phyloP scores from a whole-genome alignment of 108 stramenopile species.

The Pelagomonas calceolata region DNA sequence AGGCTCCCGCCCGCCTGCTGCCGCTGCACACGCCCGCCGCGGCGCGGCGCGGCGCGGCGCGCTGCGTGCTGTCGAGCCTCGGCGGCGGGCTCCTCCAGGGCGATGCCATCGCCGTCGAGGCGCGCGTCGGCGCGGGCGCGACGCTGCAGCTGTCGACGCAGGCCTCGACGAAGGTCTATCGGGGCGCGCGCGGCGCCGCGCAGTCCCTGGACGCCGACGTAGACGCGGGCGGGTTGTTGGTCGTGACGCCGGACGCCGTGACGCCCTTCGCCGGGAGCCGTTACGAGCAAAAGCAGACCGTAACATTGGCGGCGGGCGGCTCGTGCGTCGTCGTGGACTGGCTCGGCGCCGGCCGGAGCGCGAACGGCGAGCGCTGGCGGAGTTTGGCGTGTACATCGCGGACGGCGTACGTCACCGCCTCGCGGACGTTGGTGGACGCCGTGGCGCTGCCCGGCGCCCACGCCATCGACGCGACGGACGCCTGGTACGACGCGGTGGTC shows the following conservation, averaged over 20 bases:
- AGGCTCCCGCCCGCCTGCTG: background rate
- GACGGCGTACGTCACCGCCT: background rate
- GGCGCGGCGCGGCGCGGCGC: background rate
- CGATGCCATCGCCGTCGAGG: background rate
- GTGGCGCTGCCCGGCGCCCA: background rate
- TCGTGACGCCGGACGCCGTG: background rate
- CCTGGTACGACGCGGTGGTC: background rate
- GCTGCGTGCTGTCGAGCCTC: background rate
- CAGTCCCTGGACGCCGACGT: background rate
- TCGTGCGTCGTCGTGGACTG: background rate
- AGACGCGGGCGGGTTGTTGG: background rate
- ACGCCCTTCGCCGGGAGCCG: background rate
- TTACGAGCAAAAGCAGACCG: background rate
- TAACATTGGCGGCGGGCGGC: background rate
- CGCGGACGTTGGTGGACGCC: background rate
- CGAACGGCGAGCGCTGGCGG: background rate
- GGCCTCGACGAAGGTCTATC: background rate
- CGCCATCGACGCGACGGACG: background rate
- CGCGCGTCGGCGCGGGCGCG: background rate
- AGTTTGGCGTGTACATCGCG: background rate
- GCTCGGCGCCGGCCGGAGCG: background rate
- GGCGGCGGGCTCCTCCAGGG: background rate
- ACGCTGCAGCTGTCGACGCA: background rate
- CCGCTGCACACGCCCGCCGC: background rate
- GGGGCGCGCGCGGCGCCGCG: background rate